Percentiles rank a stretch among this genome's conserved stretches.
These are phyloP conservation scores for Raphanus raphanistrum DNA, from an alignment of 345 rosid genomes.

Conservation along the genomic window DNA sequence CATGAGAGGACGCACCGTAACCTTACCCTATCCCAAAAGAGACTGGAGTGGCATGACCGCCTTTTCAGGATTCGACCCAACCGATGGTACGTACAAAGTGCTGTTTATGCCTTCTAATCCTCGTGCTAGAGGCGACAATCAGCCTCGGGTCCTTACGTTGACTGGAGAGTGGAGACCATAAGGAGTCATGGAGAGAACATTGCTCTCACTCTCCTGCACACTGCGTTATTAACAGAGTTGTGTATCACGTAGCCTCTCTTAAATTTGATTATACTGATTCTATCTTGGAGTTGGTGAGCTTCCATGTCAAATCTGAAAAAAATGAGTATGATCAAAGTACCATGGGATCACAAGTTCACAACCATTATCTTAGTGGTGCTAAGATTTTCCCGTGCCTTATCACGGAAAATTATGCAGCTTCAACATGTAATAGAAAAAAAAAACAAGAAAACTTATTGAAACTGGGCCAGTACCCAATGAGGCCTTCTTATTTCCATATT, in stretches of 20 bases:
- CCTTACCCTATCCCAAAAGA: neutral
- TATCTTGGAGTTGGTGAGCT: neutral
- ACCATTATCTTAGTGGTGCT: neutral
- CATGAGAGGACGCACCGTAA: neutral
- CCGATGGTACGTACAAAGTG: neutral
- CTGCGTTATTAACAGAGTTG: neutral
- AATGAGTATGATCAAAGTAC: neutral
- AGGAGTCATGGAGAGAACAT: neutral
- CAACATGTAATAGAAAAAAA: too few relatives aligned
- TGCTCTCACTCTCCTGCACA: neutral
- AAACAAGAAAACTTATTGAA: neutral
- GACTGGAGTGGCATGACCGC: neutral
- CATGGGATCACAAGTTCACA: neutral
- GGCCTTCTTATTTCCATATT: neutral
- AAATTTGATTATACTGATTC: neutral
- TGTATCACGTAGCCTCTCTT: neutral
- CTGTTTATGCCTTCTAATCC: neutral
- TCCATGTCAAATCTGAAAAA: neutral
- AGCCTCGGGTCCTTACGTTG: neutral
- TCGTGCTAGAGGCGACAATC: neutral
- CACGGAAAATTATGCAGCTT: neutral
- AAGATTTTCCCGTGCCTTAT: neutral
- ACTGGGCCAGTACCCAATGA: neutral
- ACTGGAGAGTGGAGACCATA: neutral
- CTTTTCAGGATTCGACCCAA: neutral